Conservation (phyloP, 768 basidiomycete genomes). For the Mycena rosella region DNA sequence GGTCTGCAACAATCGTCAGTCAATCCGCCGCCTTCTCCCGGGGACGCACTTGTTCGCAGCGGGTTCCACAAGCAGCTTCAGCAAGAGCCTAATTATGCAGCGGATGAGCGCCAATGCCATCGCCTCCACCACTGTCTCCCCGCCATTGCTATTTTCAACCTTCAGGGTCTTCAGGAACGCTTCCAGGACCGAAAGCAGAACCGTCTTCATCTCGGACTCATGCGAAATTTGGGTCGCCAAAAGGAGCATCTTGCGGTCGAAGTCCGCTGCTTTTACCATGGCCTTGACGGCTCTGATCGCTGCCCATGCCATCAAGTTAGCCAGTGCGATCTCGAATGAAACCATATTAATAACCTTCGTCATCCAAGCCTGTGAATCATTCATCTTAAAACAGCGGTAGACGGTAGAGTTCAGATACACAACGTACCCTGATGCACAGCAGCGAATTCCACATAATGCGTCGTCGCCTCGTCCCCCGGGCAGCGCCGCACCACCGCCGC, state of each 20-base stretch:
- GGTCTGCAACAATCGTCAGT: conserved; percentile 50
- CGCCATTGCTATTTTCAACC: conserved; percentile 59
- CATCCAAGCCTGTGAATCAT: conserved; percentile 73
- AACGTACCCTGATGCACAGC: conserved; percentile 82
- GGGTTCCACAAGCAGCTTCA: conserved; percentile 78
- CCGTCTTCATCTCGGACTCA: conserved; percentile 78
- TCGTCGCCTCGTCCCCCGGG: conserved; percentile 79
- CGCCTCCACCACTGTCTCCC: conserved; percentile 75
- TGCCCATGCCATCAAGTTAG: no score
- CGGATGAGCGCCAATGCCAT: conserved; percentile 85
- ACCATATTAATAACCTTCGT: conserved; percentile 77
- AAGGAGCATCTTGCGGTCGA: conserved; percentile 88
- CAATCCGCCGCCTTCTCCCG: conserved; percentile 19
- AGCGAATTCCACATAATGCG: conserved; percentile 81
- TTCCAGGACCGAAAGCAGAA: conserved; percentile 81
- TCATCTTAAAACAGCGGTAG: conserved; percentile 7
- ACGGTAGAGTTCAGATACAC: neutral
- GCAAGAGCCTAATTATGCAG: conserved; percentile 83
- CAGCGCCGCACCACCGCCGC: conserved; percentile 79
- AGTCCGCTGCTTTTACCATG: conserved; percentile 81
- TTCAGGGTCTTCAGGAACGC: conserved; percentile 78
- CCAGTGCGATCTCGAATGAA: conserved; percentile 3
- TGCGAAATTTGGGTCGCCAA: conserved; percentile 88
- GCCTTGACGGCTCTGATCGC: conserved; percentile 76
- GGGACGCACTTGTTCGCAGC: conserved; percentile 67